phyloP scores from a whole-genome alignment of 257 asterid genomes.

The Salvia miltiorrhiza region DNA sequence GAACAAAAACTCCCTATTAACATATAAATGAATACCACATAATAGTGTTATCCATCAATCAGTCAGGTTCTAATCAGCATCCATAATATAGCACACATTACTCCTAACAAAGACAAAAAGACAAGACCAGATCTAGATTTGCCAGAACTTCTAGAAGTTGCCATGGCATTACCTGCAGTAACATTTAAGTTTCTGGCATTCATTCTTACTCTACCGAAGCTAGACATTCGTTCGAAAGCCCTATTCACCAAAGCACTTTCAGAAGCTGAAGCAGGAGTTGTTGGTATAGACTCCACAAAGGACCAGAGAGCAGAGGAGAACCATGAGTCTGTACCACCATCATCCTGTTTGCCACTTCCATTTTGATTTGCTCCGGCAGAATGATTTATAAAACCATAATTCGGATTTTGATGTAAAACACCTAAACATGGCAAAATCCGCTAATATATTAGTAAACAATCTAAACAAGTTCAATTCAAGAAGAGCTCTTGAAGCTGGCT shows the following conservation, averaged over 20 bases:
- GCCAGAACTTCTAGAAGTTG: constrained; percentile 47
- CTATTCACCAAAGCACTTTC: constrained; percentile 75
- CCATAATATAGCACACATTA: constrained; percentile 79
- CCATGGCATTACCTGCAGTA: constrained; percentile 51
- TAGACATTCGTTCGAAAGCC: constrained; percentile 86
- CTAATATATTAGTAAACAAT: constrained; percentile 48
- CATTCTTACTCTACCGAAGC: constrained; percentile 74
- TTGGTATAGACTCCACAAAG: constrained; percentile 96
- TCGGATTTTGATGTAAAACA: constrained; percentile 40
- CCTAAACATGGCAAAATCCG: constrained; percentile 67
- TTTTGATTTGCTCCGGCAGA: constrained; percentile 48
- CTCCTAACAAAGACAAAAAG: constrained; percentile 61
- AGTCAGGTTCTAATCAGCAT: constrained; percentile 45
- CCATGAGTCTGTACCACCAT: constrained; percentile 73
- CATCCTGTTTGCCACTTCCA: constrained; percentile 41
- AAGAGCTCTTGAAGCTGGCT: constrained; percentile 83
- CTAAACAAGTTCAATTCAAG: constrained; percentile 30
- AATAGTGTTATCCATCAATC: constrained; percentile 17
- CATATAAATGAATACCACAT: constrained; percentile 24
- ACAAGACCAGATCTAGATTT: constrained; percentile 47
- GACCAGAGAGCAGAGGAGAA: constrained; percentile 76
- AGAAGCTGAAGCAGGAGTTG: constrained; percentile 96
- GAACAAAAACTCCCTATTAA: constrained; percentile 27
- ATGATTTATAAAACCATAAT: constrained; percentile 40
- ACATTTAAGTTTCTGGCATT: constrained; percentile 43